phyloP scores from a whole-genome alignment of 2,329 filamentous ascomycete species.

The Aspergillus sojae region DNA sequence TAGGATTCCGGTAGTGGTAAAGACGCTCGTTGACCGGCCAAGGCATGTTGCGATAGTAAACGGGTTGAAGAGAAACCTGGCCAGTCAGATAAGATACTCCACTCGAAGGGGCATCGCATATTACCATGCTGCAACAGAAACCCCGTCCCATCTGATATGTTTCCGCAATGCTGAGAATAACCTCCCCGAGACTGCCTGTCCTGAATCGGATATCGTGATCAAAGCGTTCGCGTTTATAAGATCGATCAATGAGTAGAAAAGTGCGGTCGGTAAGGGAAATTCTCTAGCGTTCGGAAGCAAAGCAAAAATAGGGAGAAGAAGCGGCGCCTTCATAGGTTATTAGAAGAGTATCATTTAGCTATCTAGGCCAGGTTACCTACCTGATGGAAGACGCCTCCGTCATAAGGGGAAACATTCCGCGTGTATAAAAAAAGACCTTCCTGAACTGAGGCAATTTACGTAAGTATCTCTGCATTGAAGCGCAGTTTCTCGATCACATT shows the following conservation, averaged over 20 bases:
- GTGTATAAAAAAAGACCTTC: slow-evolving; percentile 96
- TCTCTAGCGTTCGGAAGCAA: slow-evolving; percentile 72
- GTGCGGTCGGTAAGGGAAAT: slow-evolving; percentile 72
- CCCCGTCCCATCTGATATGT: slow-evolving; percentile 71
- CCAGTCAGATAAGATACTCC: slow-evolving; percentile 7
- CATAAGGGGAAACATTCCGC: slow-evolving; percentile 94
- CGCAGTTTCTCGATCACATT: not conserved
- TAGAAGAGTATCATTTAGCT: not conserved
- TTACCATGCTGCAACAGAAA: slow-evolving; percentile 77
- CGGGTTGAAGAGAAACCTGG: slow-evolving; percentile 90
- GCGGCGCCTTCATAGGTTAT: slow-evolving; percentile 66
- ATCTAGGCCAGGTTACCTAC: slow-evolving; percentile 37
- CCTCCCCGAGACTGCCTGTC: slow-evolving; percentile 72
- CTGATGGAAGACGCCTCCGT: slow-evolving; percentile 81
- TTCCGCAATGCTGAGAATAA: slow-evolving; percentile 79
- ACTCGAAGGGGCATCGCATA: not conserved
- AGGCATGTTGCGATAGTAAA: slow-evolving; percentile 91
- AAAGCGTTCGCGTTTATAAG: slow-evolving; percentile 80
- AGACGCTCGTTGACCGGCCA: slow-evolving; percentile 82
- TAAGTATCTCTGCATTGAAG: slow-evolving; percentile 7
- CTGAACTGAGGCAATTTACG: slow-evolving; percentile 65
- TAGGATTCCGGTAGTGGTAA: slow-evolving; percentile 86
- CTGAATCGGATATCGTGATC: slow-evolving; percentile 76
- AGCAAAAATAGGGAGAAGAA: slow-evolving; percentile 89
- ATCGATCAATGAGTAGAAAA: slow-evolving; percentile 82